A percentile compares a stretch with the other conserved stretches of the same genome.
Evolutionary conservation across 208 protist species (phyloP).

Genomic region (Herpetomonas tarakana): DNA sequence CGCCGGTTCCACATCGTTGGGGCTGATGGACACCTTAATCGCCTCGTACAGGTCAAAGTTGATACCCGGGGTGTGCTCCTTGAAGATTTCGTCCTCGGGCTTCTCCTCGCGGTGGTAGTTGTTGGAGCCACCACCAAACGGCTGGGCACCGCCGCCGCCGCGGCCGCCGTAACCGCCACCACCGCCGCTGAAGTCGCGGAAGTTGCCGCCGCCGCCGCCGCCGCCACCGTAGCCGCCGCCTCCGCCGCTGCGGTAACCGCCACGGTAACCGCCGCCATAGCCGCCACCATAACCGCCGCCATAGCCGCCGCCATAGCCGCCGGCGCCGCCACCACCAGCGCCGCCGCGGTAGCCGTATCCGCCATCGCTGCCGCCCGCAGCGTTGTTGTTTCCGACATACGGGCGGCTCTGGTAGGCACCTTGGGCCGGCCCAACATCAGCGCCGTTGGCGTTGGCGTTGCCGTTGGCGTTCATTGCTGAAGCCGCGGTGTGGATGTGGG

Average conservation of each 20-base stretch:
- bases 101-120: conserved; percentile 85
- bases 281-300: conserved; percentile 15
- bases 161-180: conserved; percentile 18
- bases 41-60: conserved; percentile 93
- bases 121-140: conserved; percentile 15
- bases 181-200: conserved; percentile 13
- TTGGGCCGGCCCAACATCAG: conserved; percentile 4
- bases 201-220: conserved; percentile 20
- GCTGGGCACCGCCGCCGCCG: conserved; percentile 10
- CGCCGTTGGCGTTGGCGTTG: conserved; percentile 24
- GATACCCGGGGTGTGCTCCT: conserved; percentile 89
- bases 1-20: conserved; percentile 71
- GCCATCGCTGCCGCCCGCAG: conserved; percentile 17
- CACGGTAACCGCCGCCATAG: conserved; percentile 15
- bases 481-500: conserved; percentile 8
- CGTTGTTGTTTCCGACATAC: conserved; percentile 4
- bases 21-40: conserved; percentile 83
- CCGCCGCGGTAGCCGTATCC: conserved; percentile 27
- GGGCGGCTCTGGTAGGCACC: conserved; percentile 6
- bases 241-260: conserved; percentile 13
- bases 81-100: conserved; percentile 89
- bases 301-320: conserved; percentile 8
- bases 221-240: conserved; percentile 16
- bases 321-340: conserved; percentile 20
- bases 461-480: conserved; percentile 16